A percentile compares a stretch with the other conserved stretches of the same genome.
phyloP scores from a whole-genome alignment of 495 filamentous ascomycete genomes.

The Astrocystis sublimbata region DNA sequence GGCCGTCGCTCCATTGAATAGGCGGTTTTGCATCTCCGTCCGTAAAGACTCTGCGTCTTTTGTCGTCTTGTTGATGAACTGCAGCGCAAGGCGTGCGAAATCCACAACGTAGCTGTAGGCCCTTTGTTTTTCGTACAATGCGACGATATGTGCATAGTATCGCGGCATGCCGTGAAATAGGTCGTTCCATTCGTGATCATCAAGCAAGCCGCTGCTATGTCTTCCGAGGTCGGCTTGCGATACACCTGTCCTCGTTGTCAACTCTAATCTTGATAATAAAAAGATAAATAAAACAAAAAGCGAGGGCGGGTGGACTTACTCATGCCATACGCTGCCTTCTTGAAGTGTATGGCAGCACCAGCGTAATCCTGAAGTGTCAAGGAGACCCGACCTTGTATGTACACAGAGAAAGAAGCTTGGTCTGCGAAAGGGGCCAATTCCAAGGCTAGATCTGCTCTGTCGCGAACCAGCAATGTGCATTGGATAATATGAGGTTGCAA shows the following conservation, averaged over 20 bases:
- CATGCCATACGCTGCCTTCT: constrained; percentile 77
- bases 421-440: constrained; percentile 72
- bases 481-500: constrained; percentile 57
- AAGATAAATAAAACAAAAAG: too few relatives aligned
- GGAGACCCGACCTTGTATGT: constrained; percentile 80
- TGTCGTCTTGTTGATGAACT: constrained; percentile 50
- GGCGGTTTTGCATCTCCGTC: constrained; percentile 73
- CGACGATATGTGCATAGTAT: constrained; percentile 85
- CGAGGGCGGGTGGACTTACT: constrained; percentile 53
- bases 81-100: constrained; percentile 77
- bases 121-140: constrained; percentile 74
- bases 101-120: constrained; percentile 78
- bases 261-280: not conserved
- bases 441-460: constrained; percentile 69
- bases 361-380: constrained; percentile 70
- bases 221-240: constrained; percentile 33
- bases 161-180: constrained; percentile 75
- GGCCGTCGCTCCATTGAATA: constrained; percentile 78
- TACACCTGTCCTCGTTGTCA: constrained; percentile 25
- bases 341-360: constrained; percentile 74
- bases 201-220: constrained; percentile 62
- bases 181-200: constrained; percentile 67
- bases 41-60: constrained; percentile 45
- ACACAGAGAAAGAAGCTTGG: constrained; percentile 71
- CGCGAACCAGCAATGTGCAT: constrained; percentile 68